Evolutionary conservation across 768 basidiomycete species (phyloP), one percentile per base, ranked within the genome.

Genomic region (Cystobasidium ongulense): DNA sequence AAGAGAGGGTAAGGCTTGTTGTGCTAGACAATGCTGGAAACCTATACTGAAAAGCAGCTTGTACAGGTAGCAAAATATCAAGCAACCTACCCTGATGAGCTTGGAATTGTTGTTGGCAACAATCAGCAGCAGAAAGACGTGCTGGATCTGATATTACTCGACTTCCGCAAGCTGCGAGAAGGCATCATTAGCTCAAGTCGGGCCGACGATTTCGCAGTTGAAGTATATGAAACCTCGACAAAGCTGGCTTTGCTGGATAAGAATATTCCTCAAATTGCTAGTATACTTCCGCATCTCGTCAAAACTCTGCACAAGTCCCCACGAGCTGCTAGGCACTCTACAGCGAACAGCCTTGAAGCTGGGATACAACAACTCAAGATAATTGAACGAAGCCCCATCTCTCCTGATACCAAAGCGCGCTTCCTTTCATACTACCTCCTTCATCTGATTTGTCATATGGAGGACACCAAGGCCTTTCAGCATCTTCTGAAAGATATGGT

Each of bases 171-270:
- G 41, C 70, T 75, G 27, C 31, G 74, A 31, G 74, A 75, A 50
- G 74, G 74, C 11, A 52, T 75, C 29, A 59, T 75, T 4, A 67
- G 65, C 21, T 39, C 71, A 15, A 17, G 62, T 21, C 71, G 74
- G 10, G 29, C 31, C 18, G 74, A 75, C 46, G 36, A 15, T 21
- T 75, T 75, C 46, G 70, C 74, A 21, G 52, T 72, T 21, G 74
- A 75, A 43, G 74, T 75, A 10, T 75, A 75, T 38, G 74, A 75
- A 61, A 63, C 66, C 18, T 75, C 66, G 2, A 23, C 66, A 1
- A 50, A 62, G 39, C 61, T 75, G 50, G 74, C 74, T 33, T 70
- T 72, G 31, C 27, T 74, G 21, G 74, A 52, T 7, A 54, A 36
- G 23, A 67, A 71, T 33, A 25, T 27, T n/a, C 65, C 74, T 11